These are phyloP conservation scores for Acrocalymma vagum DNA, from an alignment of 2,329 filamentous ascomycete genomes.

Conservation along the genomic window DNA sequence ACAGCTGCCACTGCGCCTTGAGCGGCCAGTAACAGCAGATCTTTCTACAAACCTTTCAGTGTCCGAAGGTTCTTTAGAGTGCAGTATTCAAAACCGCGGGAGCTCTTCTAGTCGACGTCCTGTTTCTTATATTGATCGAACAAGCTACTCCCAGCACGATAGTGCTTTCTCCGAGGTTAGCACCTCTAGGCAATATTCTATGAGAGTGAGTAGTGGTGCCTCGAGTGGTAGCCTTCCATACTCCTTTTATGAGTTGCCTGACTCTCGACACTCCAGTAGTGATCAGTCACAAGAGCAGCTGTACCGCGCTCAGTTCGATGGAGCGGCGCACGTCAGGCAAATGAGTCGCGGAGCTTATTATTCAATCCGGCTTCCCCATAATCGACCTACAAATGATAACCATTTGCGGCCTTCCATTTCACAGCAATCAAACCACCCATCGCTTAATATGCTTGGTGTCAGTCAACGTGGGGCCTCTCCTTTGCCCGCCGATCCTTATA, in stretches of 20 bases:
- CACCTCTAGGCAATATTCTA: conserved; percentile 15
- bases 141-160: not conserved
- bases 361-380: conserved; percentile 26
- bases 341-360: conserved; percentile 27
- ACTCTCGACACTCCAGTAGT: conserved; percentile 33
- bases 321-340: conserved; percentile 22
- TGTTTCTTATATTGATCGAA: not conserved
- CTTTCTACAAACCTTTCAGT: conserved; percentile 19
- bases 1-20: conserved; percentile 23
- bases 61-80: conserved; percentile 2
- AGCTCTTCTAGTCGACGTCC: no score
- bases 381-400: conserved; percentile 7
- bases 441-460: not conserved
- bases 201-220: conserved; percentile 30
- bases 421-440: conserved; percentile 19
- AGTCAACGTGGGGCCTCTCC: conserved; percentile 17
- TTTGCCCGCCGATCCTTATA: conserved; percentile 33
- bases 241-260: conserved; percentile 42
- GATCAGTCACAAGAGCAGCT: conserved; percentile 21
- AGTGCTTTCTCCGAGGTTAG: not conserved
- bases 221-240: conserved; percentile 39
- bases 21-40: conserved; percentile 17
- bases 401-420: conserved; percentile 9
- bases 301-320: conserved; percentile 30
- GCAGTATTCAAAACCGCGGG: not conserved